A percentile compares a stretch with the other conserved stretches of the same genome.
Conservation (phyloP, 306 rosid genomes). For the Parietaria judaica region DNA sequence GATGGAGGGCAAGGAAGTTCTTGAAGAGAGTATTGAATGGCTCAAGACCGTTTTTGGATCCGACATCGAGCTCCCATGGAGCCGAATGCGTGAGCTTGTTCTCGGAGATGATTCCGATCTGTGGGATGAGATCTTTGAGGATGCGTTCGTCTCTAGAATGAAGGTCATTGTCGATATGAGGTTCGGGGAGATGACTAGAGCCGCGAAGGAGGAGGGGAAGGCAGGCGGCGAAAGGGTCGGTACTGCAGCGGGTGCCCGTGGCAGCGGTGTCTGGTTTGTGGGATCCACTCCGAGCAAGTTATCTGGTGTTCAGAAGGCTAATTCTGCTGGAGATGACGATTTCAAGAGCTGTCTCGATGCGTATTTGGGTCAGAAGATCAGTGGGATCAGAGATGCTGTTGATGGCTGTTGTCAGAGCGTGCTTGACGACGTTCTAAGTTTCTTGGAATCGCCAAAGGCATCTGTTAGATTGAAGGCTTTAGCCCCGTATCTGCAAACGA, state of each 20-base stretch:
- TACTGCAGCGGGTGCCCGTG: slow-evolving; percentile 40
- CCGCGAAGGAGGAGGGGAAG: slow-evolving; percentile 45
- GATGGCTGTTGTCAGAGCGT: slow-evolving; percentile 66
- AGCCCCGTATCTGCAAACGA: slow-evolving; percentile 70
- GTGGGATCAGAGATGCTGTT: slow-evolving; percentile 69
- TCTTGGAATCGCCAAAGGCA: slow-evolving; percentile 94
- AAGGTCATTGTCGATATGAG: slow-evolving; percentile 49
- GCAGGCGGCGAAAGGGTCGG: slow-evolving; percentile 27
- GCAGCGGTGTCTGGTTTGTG: slow-evolving; percentile 89
- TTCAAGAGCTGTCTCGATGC: slow-evolving; percentile 62
- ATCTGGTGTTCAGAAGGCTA: slow-evolving; percentile 15
- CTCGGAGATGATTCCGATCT: slow-evolving; percentile 84
- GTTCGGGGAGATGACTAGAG: slow-evolving; percentile 44
- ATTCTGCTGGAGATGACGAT: slow-evolving; percentile 48
- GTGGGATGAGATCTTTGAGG: slow-evolving; percentile 91
- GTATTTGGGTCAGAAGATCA: slow-evolving; percentile 78
- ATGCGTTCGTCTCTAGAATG: slow-evolving; percentile 74
- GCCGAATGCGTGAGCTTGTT: slow-evolving; percentile 84
- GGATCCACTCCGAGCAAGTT: slow-evolving; percentile 56
- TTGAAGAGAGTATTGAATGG: slow-evolving; percentile 92
- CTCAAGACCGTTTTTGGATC: slow-evolving; percentile 91
- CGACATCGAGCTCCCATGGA: slow-evolving; percentile 94
- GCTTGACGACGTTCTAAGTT: slow-evolving; percentile 70
- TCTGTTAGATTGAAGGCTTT: slow-evolving; percentile 65
- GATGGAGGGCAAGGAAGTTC: slow-evolving; percentile 79